These are phyloP conservation scores for Cladophialophora psammophila DNA, from an alignment of 2,329 filamentous ascomycete genomes.

Conservation along the genomic window DNA sequence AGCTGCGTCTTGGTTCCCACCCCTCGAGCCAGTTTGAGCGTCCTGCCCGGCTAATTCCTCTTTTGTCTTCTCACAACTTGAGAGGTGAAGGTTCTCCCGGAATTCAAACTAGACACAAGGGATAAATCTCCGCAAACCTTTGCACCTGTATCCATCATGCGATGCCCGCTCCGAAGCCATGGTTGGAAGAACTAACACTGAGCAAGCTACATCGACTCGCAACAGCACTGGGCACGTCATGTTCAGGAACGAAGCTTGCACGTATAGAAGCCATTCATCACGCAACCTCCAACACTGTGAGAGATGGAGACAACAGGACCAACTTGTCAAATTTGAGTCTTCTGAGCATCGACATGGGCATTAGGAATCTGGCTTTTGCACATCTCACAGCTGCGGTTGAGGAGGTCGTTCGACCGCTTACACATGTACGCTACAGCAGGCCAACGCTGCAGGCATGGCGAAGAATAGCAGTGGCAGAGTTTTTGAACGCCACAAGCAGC, in stretches of 20 bases:
- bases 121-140: neutral
- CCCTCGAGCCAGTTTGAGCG: neutral
- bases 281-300: slow-evolving; percentile 42
- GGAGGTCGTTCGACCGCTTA: neutral
- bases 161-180: slow-evolving; percentile 29
- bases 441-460: slow-evolving; percentile 49
- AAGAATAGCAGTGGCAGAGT: slow-evolving; percentile 47
- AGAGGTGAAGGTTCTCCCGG: neutral
- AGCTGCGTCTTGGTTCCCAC: neutral
- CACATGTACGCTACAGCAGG: slow-evolving; percentile 43
- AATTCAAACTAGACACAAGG: neutral
- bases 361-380: slow-evolving; percentile 80
- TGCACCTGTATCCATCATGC: neutral
- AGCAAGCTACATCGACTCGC: slow-evolving; percentile 66
- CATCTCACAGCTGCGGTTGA: slow-evolving; percentile 53
- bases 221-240: slow-evolving; percentile 65
- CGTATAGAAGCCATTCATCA: slow-evolving; percentile 61
- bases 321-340: slow-evolving; percentile 56
- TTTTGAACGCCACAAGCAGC: neutral
- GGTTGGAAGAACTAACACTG: slow-evolving; percentile 57
- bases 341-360: slow-evolving; percentile 83
- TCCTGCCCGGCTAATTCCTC: neutral
- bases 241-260: slow-evolving; percentile 65
- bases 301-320: slow-evolving; percentile 32
- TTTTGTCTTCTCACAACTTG: neutral